Evolutionary conservation across 2,329 filamentous ascomycete species (phyloP).

Genomic region (Fulvia fulva): DNA sequence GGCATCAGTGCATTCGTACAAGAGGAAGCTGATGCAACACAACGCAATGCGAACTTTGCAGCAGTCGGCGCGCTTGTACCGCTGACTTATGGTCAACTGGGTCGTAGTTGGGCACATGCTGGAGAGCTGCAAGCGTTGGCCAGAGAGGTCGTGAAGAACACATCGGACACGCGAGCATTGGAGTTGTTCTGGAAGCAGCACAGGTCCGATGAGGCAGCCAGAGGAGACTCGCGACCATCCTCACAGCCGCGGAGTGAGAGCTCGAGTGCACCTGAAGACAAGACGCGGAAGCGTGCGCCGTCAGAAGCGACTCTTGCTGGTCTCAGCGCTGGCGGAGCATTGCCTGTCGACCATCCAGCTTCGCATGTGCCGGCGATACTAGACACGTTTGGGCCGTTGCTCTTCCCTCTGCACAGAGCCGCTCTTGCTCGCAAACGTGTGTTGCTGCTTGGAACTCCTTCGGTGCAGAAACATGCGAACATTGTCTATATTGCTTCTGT

Average conservation of each 20-base stretch:
- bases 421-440: slow-evolving; percentile 84
- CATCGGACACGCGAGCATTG: slow-evolving; percentile 59
- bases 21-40: slow-evolving; percentile 69
- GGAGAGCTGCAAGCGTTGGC: slow-evolving; percentile 71
- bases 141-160: slow-evolving; percentile 61
- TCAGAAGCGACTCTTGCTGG: slow-evolving; percentile 49
- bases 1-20: slow-evolving; percentile 92
- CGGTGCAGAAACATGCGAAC: slow-evolving; percentile 80
- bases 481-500: slow-evolving; percentile 92
- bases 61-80: slow-evolving; percentile 89
- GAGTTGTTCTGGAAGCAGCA: slow-evolving; percentile 77
- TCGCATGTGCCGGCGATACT: slow-evolving; percentile 74
- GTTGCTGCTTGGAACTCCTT: slow-evolving; percentile 78
- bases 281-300: slow-evolving; percentile 31
- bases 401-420: slow-evolving; percentile 87
- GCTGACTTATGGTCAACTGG: slow-evolving; percentile 76
- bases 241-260: neutral
- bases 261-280: slow-evolving; percentile 3
- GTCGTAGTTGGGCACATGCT: slow-evolving; percentile 85
- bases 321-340: slow-evolving; percentile 56
- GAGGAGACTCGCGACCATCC: slow-evolving; percentile 4
- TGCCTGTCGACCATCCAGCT: slow-evolving; percentile 73
- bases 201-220: slow-evolving; percentile 35
- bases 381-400: slow-evolving; percentile 80
- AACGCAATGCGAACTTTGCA: slow-evolving; percentile 87